Evolutionary conservation across 2,329 filamentous ascomycete genomes (phyloP).

Genomic region (Trichoderma sp.): DNA sequence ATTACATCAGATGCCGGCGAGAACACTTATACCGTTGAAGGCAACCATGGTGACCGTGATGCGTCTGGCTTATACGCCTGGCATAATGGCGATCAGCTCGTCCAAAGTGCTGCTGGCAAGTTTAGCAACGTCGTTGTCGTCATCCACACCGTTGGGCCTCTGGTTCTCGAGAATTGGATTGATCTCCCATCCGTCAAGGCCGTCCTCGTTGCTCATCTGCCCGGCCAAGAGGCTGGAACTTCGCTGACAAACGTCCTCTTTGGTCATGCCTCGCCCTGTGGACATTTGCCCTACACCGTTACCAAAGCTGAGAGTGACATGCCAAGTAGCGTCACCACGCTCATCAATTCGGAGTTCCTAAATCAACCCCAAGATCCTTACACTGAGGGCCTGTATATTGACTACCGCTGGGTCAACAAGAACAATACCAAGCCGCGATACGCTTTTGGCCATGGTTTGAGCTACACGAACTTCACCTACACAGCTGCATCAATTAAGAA

Average conservation of each 20-base stretch:
- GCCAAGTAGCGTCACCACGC: conserved; percentile 57
- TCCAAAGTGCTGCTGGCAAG: conserved; percentile 67
- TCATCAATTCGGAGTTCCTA: conserved; percentile 52
- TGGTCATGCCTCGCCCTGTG: conserved; percentile 73
- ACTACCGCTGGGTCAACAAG: conserved; percentile 89
- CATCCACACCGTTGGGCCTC: conserved; percentile 82
- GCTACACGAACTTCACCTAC: conserved; percentile 75
- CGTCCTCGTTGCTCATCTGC: conserved; percentile 81
- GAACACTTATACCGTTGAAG: conserved; percentile 65
- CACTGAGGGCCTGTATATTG: conserved; percentile 80
- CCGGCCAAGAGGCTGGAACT: conserved; percentile 84
- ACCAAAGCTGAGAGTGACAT: conserved; percentile 72
- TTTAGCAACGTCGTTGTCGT: conserved; percentile 72
- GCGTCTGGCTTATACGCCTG: conserved; percentile 62
- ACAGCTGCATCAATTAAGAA: conserved; percentile 53
- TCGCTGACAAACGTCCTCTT: conserved; percentile 80
- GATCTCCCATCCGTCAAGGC: conserved; percentile 76
- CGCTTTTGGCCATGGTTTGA: conserved; percentile 85
- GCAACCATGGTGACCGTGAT: conserved; percentile 75
- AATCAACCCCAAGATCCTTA: conserved; percentile 84
- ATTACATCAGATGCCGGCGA: conserved; percentile 84
- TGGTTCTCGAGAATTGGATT: conserved; percentile 80
- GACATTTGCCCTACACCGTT: conserved; percentile 87
- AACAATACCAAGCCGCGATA: conserved; percentile 73
- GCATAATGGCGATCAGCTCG: conserved; percentile 79